These are phyloP conservation scores for Colletotrichum viniferum DNA, from an alignment of 2,329 filamentous ascomycete species.

Conservation along the genomic window DNA sequence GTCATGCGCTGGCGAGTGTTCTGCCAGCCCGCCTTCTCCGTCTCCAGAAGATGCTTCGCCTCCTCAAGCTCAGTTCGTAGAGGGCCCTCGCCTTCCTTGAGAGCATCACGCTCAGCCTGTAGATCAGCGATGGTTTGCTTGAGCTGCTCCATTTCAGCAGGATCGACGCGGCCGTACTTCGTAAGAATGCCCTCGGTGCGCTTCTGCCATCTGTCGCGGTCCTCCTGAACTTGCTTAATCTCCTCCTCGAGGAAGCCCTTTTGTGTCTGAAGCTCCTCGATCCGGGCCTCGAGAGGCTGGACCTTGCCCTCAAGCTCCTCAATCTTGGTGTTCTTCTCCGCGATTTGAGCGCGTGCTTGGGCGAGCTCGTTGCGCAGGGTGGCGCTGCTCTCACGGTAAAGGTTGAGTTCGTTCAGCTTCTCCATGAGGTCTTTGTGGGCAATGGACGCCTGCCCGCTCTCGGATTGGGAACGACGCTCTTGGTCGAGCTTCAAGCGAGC, in stretches of 20 bases:
- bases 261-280: conserved; percentile 83
- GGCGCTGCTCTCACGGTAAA: conserved; percentile 93
- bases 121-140: conserved; percentile 76
- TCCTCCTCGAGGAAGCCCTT: conserved; percentile 84
- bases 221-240: conserved; percentile 85
- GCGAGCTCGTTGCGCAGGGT: conserved; percentile 87
- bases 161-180: conserved; percentile 95
- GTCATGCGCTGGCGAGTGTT: conserved; percentile 57
- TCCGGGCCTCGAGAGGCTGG: conserved; percentile 79
- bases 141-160: conserved; percentile 87
- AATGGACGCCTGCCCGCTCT: conserved; percentile 74
- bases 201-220: conserved; percentile 95
- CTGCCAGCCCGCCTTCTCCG: conserved; percentile 60
- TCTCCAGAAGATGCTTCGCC: conserved; percentile 55
- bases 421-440: conserved; percentile 91
- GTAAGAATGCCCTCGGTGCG: conserved; percentile 93
- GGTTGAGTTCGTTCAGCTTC: conserved; percentile 92
- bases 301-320: conserved; percentile 77
- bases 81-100: conserved; percentile 54
- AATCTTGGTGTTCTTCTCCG: conserved; percentile 75
- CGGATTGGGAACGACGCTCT: conserved; percentile 78
- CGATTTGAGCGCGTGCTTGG: conserved; percentile 76
- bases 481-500: conserved; percentile 87
- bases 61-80: conserved; percentile 60
- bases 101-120: conserved; percentile 66